Base-by-base conservation (phyloP, 768 basidiomycete genomes). In the Mycena metata region DNA sequence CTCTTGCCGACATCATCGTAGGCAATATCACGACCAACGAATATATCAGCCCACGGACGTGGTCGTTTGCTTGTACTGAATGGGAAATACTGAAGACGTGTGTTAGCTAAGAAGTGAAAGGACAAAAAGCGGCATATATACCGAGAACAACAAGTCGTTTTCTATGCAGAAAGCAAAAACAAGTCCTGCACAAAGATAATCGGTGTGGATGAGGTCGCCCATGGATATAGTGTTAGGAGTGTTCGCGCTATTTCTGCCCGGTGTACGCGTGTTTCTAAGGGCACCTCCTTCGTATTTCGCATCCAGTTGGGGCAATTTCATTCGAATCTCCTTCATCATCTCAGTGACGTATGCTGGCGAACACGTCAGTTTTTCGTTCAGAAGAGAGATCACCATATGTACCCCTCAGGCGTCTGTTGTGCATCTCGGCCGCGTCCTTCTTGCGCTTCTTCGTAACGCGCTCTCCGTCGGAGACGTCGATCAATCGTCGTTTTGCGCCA, bases 131-230 rank as follows among this genome's bases (percentile, higher is more conserved):
- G n/a, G n/a, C n/a, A n/a, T n/a, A n/a, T 5, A 23, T 49, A 54
- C 59, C 15, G 36, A 30, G 17, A 66, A 66, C 16, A 66, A 23
- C 15, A 21, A 2, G 15, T 55, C 65, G 12, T 45, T 26, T 3
- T 54, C 65, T 16, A 66, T 60, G 50, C 30, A 66, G 21, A 35
- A 66, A 2, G 65, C 7, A 19, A 60, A 60, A 3, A 66, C 23
- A 10, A 60, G 36, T 7, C 58, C 65, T 0, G 58, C 8, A 10
- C 33, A 5, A 8, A 66, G 58, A 12, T 39, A 30, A 2, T 54
- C 11, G 16, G 65, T 23, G 11, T 66, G 16, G 13, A 66, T 55
- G 50, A 66, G 43, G 16, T 66, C 58, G 2, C 13, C 33, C 24
- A 66, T 24, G 1, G 58, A 35, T 5, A 66, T 43, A 7, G 65